These are phyloP conservation scores for Colletotrichum sp. DNA, from an alignment of 2,329 filamentous ascomycete genomes.

Conservation along the genomic window DNA sequence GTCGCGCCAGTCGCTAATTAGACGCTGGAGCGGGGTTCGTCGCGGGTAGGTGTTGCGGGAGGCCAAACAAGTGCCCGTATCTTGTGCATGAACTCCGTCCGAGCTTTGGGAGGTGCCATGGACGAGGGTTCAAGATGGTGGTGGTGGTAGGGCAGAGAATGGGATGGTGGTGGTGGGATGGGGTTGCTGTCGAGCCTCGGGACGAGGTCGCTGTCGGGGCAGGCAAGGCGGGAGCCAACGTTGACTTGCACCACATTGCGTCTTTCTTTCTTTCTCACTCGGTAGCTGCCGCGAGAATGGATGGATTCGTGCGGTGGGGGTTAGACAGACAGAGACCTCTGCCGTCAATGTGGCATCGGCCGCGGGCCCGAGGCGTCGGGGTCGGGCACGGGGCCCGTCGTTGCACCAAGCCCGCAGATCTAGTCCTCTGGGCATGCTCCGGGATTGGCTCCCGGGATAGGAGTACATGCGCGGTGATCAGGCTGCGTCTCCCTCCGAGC, in stretches of 20 bases:
- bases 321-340: background rate
- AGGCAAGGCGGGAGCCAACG: background rate
- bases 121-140: background rate
- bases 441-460: background rate
- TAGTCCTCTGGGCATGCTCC: background rate
- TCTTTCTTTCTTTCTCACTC: background rate
- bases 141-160: background rate
- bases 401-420: background rate
- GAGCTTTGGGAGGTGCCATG: background rate
- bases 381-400: background rate
- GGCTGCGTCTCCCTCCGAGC: background rate
- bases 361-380: background rate
- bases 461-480: background rate
- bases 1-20: background rate
- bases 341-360: background rate
- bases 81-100: background rate
- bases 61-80: background rate
- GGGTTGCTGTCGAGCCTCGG: background rate
- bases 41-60: background rate
- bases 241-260: background rate
- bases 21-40: background rate
- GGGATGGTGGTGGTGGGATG: background rate
- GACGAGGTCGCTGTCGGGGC: background rate
- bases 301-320: background rate
- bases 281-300: background rate